Evolutionary conservation across 1,284 basidiomycete genomes (phyloP).

Genomic region (Salmacisia buchloeana): DNA sequence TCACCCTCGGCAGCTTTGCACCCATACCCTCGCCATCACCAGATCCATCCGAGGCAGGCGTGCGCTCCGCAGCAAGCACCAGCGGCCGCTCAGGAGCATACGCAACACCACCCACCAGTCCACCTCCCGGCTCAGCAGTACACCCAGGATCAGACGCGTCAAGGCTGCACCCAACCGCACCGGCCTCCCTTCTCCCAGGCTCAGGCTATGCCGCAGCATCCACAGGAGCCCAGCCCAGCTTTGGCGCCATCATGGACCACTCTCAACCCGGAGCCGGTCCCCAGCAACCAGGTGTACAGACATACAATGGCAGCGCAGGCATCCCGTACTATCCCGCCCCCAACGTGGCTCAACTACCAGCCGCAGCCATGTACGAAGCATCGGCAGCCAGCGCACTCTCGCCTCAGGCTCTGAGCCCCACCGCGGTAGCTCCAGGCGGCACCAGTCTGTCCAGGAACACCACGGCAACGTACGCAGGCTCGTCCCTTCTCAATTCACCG

Average conservation of each 20-base stretch:
- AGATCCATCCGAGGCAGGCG: neutral
- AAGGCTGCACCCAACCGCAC: neutral
- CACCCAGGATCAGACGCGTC: too few relatives aligned
- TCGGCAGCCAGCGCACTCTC: neutral
- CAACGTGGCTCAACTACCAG: too few relatives aligned
- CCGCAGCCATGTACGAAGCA: too few relatives aligned
- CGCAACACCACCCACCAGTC: neutral
- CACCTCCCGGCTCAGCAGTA: too few relatives aligned
- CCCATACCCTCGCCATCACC: neutral
- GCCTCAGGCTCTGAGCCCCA: neutral
- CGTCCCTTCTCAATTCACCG: conserved; percentile 1
- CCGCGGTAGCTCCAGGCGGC: neutral
- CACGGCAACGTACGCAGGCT: neutral
- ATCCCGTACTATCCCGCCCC: neutral
- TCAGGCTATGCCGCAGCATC: neutral
- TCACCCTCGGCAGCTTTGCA: neutral
- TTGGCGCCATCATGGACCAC: conserved; percentile 1
- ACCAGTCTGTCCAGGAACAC: neutral
- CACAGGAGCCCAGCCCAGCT: neutral
- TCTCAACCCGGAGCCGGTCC: neutral
- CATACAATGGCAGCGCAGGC: neutral
- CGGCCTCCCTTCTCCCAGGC: neutral
- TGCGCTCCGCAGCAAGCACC: neutral
- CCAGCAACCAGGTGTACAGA: neutral
- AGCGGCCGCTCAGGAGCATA: neutral